These are phyloP conservation scores for Myxozyma monticola DNA, from an alignment of 805 yeast species.

Conservation along the genomic window DNA sequence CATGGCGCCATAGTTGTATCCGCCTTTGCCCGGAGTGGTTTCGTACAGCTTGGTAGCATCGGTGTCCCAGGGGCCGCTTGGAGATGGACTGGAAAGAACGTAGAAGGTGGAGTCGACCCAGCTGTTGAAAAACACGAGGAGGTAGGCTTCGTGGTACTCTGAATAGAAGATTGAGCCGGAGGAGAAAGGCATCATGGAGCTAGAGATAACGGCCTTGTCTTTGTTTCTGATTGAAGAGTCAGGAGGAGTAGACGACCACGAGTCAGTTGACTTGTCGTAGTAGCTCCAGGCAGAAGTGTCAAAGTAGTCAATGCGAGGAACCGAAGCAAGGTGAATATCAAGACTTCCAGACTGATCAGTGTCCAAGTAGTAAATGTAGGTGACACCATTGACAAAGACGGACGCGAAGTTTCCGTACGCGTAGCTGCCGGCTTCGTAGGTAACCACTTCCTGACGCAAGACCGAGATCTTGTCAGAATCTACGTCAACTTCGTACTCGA, in stretches of 20 bases:
- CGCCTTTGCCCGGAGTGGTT: conserved; percentile 15
- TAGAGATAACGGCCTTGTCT: conserved; percentile 13
- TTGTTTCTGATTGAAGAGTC: conserved; percentile 9
- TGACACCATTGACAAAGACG: conserved; percentile 12
- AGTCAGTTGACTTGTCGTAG: conserved; percentile 10
- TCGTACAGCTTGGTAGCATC: conserved; percentile 3
- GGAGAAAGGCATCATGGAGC: conserved; percentile 24
- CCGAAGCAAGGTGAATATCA: conserved; percentile 25
- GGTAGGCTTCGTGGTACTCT: conserved; percentile 24
- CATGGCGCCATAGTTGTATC: conserved; percentile 29
- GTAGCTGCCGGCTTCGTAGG: neutral
- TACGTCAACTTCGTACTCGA: conserved; percentile 11
- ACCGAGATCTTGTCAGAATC: conserved; percentile 1
- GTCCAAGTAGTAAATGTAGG: conserved; percentile 28
- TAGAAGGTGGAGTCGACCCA: conserved; percentile 24
- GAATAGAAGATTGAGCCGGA: conserved; percentile 24
- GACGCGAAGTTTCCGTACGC: conserved; percentile 24
- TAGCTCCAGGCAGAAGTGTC: conserved; percentile 22
- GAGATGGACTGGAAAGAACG: conserved; percentile 14
- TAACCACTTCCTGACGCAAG: conserved; percentile 7
- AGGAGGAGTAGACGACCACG: conserved; percentile 17
- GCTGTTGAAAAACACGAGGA: conserved; percentile 21
- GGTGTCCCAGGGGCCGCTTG: conserved; percentile 25
- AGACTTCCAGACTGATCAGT: conserved; percentile 5
- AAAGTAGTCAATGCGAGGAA: conserved; percentile 1